Evolutionary conservation across 1,139 yeast genomes (phyloP), one percentile per base, ranked within the genome.

Genomic region (Pichia terricola): DNA sequence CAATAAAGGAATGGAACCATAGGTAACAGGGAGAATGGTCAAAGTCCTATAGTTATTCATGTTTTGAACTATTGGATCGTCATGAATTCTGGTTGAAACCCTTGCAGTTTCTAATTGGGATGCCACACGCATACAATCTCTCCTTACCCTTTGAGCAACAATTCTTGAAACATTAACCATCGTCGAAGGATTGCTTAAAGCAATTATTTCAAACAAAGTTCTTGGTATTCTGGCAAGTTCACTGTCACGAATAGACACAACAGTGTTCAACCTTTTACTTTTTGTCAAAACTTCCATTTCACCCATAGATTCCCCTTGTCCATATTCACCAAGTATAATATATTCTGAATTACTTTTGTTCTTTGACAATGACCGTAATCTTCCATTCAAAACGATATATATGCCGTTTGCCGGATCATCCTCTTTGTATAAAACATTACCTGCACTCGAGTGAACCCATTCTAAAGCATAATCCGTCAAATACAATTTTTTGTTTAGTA

Each of bases 251-350:
- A 91, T 84, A 0, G 97, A 96, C 36, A 88, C 79, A 40, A 88
- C 72, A 0, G 95, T 79, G 34, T 76, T 72, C 1, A 81, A 70
- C 58, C 96, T 75, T 51, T 79, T 70, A 3, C 84, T 77, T 8
- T 94, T 91, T 0, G 97, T 88, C 50, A 91, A 69, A 3, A 91
- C 96, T 60, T 91, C 98, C 11, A 91, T 81, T 62, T 91, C 98
- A 3, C 98, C 98, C 49, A 91, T 76, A 42, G 95, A 84, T 54
- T 86, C 94, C 4, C 97, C 97, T 60, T 88, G 95, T 0, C 96
- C 96, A 57, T 79, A 81, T 58, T 91, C 98, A 3, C 85, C 86
- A 25, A 81, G 54, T 0, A 79, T 71, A 16, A 61, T 60, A n/a
- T 60, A 47, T 7, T 54, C 53, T 4, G 44, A 16, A 9, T 40